phyloP scores from a whole-genome alignment of 2,329 filamentous ascomycete genomes.

The Diaporthe aspalathi region DNA sequence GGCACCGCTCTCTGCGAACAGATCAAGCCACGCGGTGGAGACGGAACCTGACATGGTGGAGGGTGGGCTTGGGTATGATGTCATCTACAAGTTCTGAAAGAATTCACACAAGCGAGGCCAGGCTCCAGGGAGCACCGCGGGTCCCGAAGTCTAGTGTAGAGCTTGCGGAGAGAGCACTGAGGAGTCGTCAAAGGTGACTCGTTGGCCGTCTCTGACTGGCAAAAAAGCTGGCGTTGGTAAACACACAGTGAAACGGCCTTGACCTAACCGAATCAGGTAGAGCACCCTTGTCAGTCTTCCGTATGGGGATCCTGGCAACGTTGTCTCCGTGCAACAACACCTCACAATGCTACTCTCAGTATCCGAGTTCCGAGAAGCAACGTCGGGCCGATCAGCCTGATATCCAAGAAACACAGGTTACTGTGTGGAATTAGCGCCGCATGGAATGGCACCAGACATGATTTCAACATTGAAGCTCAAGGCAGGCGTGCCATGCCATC shows the following conservation, averaged over 20 bases:
- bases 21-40: constrained; percentile 25
- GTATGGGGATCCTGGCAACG: constrained; percentile 13
- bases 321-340: background rate
- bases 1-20: constrained; percentile 11
- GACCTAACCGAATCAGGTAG: constrained; percentile 3
- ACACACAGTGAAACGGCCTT: background rate
- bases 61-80: background rate
- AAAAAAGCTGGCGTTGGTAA: constrained; percentile 13
- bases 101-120: background rate
- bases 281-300: background rate
- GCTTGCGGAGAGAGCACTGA: background rate
- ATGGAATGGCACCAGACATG: background rate
- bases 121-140: background rate
- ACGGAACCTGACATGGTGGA: constrained; percentile 23
- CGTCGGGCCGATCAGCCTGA: background rate
- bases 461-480: background rate
- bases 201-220: background rate
- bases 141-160: background rate
- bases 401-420: background rate
- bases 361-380: background rate
- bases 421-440: background rate
- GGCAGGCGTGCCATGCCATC: background rate
- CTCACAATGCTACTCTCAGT: background rate
- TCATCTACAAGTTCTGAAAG: background rate
- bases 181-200: background rate